Conservation (phyloP, 805 yeast genomes). For the Candida schatavii region DNA sequence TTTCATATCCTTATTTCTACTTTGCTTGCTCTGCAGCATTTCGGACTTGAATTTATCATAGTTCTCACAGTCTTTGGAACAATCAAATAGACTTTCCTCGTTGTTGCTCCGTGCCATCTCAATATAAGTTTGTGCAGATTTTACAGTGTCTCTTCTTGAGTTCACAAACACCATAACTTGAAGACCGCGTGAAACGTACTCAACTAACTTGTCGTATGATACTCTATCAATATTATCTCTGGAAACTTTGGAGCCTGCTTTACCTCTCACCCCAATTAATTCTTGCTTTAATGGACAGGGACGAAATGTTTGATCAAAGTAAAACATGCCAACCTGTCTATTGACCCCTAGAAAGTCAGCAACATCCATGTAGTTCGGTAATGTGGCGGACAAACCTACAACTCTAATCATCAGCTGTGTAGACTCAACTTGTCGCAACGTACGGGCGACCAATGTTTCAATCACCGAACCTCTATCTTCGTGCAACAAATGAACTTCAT, state of each 20-base stretch:
- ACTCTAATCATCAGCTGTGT: slow-evolving; percentile 91
- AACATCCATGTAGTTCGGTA: slow-evolving; percentile 89
- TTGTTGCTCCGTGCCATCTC: slow-evolving; percentile 61
- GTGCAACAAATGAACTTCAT: slow-evolving; percentile 93
- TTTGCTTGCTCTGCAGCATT: slow-evolving; percentile 47
- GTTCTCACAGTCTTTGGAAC: slow-evolving; percentile 39
- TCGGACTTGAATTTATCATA: slow-evolving; percentile 57
- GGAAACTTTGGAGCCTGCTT: slow-evolving; percentile 71
- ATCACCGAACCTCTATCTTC: slow-evolving; percentile 98
- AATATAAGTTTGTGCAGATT: slow-evolving; percentile 72
- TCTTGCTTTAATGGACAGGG: slow-evolving; percentile 93
- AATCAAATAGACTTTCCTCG: slow-evolving; percentile 58
- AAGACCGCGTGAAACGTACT: slow-evolving; percentile 63
- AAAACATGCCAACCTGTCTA: slow-evolving; percentile 87
- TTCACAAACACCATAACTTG: slow-evolving; percentile 98
- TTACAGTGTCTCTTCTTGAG: slow-evolving; percentile 88
- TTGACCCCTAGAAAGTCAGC: slow-evolving; percentile 94
- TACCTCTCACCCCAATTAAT: slow-evolving; percentile 81
- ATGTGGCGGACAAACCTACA: slow-evolving; percentile 90
- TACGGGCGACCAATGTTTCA: slow-evolving; percentile 92
- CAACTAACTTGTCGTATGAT: slow-evolving; percentile 71
- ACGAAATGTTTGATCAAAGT: slow-evolving; percentile 87
- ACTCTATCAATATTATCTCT: slow-evolving; percentile 72
- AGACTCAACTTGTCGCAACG: slow-evolving; percentile 90
- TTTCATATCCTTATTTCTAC: slow-evolving; percentile 71